Evolutionary conservation across 1,139 yeast genomes (phyloP), one percentile per base, ranked within the genome.

Genomic region (Suhomyces yuchorum): DNA sequence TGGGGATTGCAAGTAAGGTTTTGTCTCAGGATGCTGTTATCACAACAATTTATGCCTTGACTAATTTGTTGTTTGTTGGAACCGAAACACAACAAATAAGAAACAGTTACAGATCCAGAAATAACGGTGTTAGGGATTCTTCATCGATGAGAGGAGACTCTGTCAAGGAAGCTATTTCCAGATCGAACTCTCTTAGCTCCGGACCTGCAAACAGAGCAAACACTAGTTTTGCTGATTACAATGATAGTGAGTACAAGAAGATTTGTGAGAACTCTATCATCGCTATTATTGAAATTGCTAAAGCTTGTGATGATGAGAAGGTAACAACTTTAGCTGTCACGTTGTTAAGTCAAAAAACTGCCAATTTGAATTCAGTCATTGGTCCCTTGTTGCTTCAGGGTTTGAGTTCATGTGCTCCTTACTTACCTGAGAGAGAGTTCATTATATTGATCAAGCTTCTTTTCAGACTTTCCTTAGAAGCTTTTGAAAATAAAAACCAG

Each of bases 241-340:
- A 63, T 48, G 72, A 68, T 37, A 52, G 54, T 47, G 75, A 71
- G 37, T 66, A 68, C 50, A 56, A 57, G 18, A 65, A 61, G 45
- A 66, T 80, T 30, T 77, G 82, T 59, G 74, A 77, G 52, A 85
- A 89, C 61, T 84, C 91, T 18, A 80, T 90, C 23, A 77, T 82
- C 15, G 85, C 96, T 0, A 78, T 87, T n/a, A 80, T 84, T 43
- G 85, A 84, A 44, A 80, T 92, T 43, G 84, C 93, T 0, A 78
- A 81, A 36, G 75, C 78, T 36, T 87, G 90, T 58, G 78, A 82
- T 43, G 96, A 88, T 56, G 85, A 83, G 50, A 80, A 88, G 22
- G 87, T 92, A 33, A 82, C 88, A n/a, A 84, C 89, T 1, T 75
- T 93, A 54, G 85, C 96, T 0, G 84, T 89, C 7, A 87, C 97